Evolutionary conservation across 495 filamentous ascomycete genomes (phyloP), one percentile per base, ranked within the genome.

Genomic region (Opeltia flavorubescens): DNA sequence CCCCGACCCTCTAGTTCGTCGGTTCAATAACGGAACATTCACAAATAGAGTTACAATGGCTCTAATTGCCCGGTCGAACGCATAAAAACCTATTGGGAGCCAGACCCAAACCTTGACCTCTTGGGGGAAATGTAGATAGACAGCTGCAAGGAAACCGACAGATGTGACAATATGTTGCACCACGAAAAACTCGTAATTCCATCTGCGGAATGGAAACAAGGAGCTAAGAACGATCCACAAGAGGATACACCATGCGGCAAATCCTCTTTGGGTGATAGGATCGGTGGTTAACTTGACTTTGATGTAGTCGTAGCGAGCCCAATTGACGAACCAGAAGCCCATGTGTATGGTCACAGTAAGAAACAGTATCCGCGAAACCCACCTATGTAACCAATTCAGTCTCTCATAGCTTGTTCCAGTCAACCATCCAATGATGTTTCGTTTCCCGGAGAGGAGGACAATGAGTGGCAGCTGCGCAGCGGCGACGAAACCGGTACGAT

Each of bases 341-440:
- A 84, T 74, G 54, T 94, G 86, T 5, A 89, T 71, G 1, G 83
- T 81, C 0, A 75, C 75, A 0, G 81, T 86, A 15, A 89, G 60
- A 45, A 87, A 78, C 55, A 91, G 68, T 29, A 76, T 83, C 15
- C 86, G 75, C 1, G 81, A 74, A 11, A 78, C 74, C 84, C 86
- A 89, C 47, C 86, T 71, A 56, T 94, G 86, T 44, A 87, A 70
- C 86, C 84, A 89, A 55, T 89, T 89, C 41, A 94, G 59, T 13
- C 80, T 68, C 62, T 86, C 81, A 49, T 91, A 78, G 46, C 78
- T 79, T 28, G 71, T 74, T 3, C 84, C 86, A 5, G 71, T 69
- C 13, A 89, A 60, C 23, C 71, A 64, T 2, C 83, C 83, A 30
- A 89, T 69, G 46, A 89, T 64, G 56, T 81, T 91, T 55, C 76